Percentiles rank a stretch among this genome's conserved stretches.
phyloP scores from a whole-genome alignment of 2,329 filamentous ascomycete species.

The Diaporthe capsici region DNA sequence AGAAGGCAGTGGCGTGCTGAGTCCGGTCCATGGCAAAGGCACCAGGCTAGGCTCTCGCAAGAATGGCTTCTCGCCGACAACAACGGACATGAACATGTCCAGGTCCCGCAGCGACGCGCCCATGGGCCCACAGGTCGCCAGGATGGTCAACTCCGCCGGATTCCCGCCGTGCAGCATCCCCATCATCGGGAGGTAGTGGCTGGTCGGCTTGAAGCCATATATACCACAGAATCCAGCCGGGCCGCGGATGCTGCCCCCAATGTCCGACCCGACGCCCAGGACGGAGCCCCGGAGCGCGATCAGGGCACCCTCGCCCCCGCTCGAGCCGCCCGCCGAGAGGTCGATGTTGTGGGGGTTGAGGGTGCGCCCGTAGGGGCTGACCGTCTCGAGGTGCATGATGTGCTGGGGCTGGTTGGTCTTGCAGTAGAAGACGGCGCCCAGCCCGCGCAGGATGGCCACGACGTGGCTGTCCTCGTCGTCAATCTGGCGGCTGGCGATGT shows the following conservation, averaged over 20 bases:
- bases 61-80: conserved; percentile 47
- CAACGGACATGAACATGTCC: conserved; percentile 51
- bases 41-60: conserved; percentile 49
- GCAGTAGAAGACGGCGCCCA: conserved; percentile 75
- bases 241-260: conserved; percentile 57
- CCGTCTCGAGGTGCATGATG: conserved; percentile 68
- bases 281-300: conserved; percentile 58
- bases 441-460: conserved; percentile 66
- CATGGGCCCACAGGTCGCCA: conserved; percentile 53
- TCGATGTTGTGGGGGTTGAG: conserved; percentile 74
- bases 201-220: conserved; percentile 48
- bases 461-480: conserved; percentile 68
- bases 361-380: conserved; percentile 73
- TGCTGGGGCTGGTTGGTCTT: conserved; percentile 79
- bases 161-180: conserved; percentile 46
- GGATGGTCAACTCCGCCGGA: conserved; percentile 52
- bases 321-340: conserved; percentile 74
- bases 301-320: conserved; percentile 67
- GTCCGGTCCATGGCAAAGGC: conserved; percentile 51
- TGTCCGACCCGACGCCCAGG: conserved; percentile 58
- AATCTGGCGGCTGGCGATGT: conserved; percentile 64
- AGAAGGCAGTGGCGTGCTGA: conserved; percentile 43
- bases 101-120: conserved; percentile 51
- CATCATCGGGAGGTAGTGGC: conserved; percentile 46
- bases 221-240: conserved; percentile 55